Evolutionary conservation across 2,329 filamentous ascomycete genomes (phyloP), one percentile per base, ranked within the genome.

Genomic region (Cryphonectria parasitica): DNA sequence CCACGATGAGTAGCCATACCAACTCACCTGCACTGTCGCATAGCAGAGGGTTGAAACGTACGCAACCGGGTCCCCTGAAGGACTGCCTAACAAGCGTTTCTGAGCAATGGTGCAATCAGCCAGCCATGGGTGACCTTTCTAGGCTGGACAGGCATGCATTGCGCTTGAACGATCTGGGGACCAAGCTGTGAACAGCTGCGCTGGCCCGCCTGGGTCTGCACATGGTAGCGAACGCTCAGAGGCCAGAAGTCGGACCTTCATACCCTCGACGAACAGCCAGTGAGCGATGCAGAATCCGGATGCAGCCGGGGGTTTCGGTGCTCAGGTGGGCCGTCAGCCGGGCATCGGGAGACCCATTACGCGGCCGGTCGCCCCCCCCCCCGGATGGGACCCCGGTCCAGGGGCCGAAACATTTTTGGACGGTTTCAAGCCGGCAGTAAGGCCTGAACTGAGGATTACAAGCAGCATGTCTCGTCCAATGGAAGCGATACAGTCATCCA

Each of bases 371-470:
- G 34, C 31, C 31, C 45, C 43, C 43, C 36, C 36, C 36, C 22
- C 34, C 58, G 58, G 58, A 61, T 36, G 17, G 19, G 58, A 19
- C 28, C 58, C 58, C 31, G n/a, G 31, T 36, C 19, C 22, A 39
- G 34, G 58, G 58, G 58, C 58, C 58, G 58, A 61, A 61, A 61
- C 58, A 61, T 2, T 5, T 39, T 39, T 61, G 19, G 22, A 39
- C 28, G 19, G 58, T 61, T 61, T 61, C 58, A 61, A 61, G 17
- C 58, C 58, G 58, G 58, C 31, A 61, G 31, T n/a, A n/a, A 39
- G 58, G 25, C 58, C 58, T 61, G 34, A 8, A 39, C 22, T 36
- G 7, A 61, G 17, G n/a, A 13, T 10, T 34, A n/a, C 58, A 61
- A 39, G 19, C n/a, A n/a, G 22, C 31, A 34, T 39, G 7, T 17